Conservation (phyloP, 2,329 filamentous ascomycete species). For the Graphiopsis chlorocephala region DNA sequence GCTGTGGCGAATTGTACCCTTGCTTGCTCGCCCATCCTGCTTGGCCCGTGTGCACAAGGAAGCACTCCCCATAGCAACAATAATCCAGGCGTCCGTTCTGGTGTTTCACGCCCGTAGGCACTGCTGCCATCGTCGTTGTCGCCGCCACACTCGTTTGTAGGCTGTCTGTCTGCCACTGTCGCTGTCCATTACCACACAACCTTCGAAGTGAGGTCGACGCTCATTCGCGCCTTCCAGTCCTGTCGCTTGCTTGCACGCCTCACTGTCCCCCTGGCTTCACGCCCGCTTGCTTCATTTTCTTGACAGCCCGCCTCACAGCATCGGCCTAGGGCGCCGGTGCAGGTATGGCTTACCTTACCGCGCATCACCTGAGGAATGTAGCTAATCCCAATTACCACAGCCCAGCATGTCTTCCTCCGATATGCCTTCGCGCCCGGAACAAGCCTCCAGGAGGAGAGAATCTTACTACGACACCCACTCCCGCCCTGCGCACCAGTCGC, state of each 20-base stretch:
- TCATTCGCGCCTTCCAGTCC: neutral
- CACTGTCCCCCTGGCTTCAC: neutral
- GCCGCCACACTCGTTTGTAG: slow-evolving; percentile 2
- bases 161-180: neutral
- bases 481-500: slow-evolving; percentile 12
- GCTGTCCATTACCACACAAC: neutral
- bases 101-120: neutral
- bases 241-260: neutral
- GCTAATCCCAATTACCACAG: neutral
- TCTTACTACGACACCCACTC: slow-evolving; percentile 15
- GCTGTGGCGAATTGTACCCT: neutral
- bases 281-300: neutral
- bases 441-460: slow-evolving; percentile 51
- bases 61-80: slow-evolving; percentile 5
- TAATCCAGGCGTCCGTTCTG: slow-evolving; percentile 1
- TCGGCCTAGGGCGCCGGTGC: slow-evolving; percentile 9
- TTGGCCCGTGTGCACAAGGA: neutral
- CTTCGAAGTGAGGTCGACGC: neutral
- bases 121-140: neutral
- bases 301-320: neutral
- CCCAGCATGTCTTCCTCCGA: slow-evolving; percentile 31
- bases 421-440: slow-evolving; percentile 61
- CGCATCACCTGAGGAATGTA: neutral
- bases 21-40: neutral
- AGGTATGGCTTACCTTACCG: slow-evolving; percentile 7